Base-by-base conservation (phyloP, 129 eudicot genomes). In the Flaveria linearis region DNA sequence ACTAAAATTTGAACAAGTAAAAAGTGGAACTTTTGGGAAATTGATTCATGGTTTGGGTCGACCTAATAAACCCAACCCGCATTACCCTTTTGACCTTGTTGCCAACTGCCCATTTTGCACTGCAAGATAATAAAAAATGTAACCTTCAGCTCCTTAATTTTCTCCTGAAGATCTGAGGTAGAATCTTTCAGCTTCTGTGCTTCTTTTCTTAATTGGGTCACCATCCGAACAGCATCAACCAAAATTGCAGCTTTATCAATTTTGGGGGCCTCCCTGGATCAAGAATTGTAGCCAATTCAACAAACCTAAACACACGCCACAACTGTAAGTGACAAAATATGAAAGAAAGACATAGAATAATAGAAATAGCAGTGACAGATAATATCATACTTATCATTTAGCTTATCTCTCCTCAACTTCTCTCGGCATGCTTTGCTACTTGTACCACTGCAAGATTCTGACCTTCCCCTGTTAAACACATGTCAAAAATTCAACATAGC, bases 371-470 rank as follows among this genome's bases (percentile, higher is more conserved):
- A 43, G 49, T 9, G 13, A 43, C 13, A 43, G 49, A 43, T 43
- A 43, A 43, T 9, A 43, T 43, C 49, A 43, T 66, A 87, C 97
- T 89, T 88, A 83, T 88, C 95, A 84, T 91, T 91, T 30, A 91
- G 88, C 77, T 78, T 85, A 73, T 88, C 95, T 78, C 95, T 83
- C 17, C 97, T 87, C 84, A 82, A 68, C 80, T 91, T 91, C 75
- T 91, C 97, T 75, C 97, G 83, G 85, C 95, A 87, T 28, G 97
- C 97, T 88, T 88, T 91, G 72, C 92, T 85, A 56, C 88, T 88
- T 68, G 95, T 76, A 51, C 83, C 71, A 76, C 82, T 85, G 69
- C 87, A 78, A 13, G 86, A 74, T 72, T 89, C 92, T 74, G 86
- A 33, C 78, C 95, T 89, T 47, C 56, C 74, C 77, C 97, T 91